A percentile compares a stretch with the other conserved stretches of the same genome.
These are phyloP conservation scores for Ophiocordyceps robertsii DNA, from an alignment of 2,329 filamentous ascomycete genomes.

Conservation along the genomic window DNA sequence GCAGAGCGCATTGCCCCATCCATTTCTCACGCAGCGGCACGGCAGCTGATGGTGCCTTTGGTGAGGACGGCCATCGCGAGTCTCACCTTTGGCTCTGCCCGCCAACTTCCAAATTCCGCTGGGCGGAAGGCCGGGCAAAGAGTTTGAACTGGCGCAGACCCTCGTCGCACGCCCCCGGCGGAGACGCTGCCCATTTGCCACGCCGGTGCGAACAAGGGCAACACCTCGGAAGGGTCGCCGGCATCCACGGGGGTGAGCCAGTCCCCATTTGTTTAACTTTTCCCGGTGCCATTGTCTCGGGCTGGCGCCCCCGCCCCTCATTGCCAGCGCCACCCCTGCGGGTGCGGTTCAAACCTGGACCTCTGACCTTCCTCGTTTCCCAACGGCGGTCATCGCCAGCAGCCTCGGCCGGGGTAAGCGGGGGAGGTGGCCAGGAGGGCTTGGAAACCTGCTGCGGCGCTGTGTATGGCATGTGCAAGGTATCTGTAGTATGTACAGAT, in stretches of 20 bases:
- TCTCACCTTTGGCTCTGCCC: too few relatives aligned
- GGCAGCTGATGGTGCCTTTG: too few relatives aligned
- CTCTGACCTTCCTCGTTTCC: neutral
- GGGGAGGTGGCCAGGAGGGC: neutral
- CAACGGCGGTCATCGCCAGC: neutral
- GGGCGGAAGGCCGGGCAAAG: too few relatives aligned
- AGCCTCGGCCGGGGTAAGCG: neutral
- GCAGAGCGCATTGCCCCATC: neutral
- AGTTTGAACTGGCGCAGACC: too few relatives aligned
- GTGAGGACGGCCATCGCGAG: too few relatives aligned
- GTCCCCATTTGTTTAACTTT: constrained; percentile 4
- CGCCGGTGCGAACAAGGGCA: neutral
- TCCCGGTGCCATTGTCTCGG: constrained; percentile 5
- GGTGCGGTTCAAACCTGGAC: neutral
- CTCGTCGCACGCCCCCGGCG: too few relatives aligned
- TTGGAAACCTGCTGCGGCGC: neutral
- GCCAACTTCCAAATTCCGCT: too few relatives aligned
- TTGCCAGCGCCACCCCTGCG: neutral
- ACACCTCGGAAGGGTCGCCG: neutral
- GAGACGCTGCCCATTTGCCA: too few relatives aligned
- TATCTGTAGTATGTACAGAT: neutral
- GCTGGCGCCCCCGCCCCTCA: constrained; percentile 1
- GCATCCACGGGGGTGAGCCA: neutral
- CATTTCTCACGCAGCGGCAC: neutral
- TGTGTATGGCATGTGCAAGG: neutral